Evolutionary conservation across 2,329 filamentous ascomycete species (phyloP).

Genomic region (Tolypocladium pustulatum): DNA sequence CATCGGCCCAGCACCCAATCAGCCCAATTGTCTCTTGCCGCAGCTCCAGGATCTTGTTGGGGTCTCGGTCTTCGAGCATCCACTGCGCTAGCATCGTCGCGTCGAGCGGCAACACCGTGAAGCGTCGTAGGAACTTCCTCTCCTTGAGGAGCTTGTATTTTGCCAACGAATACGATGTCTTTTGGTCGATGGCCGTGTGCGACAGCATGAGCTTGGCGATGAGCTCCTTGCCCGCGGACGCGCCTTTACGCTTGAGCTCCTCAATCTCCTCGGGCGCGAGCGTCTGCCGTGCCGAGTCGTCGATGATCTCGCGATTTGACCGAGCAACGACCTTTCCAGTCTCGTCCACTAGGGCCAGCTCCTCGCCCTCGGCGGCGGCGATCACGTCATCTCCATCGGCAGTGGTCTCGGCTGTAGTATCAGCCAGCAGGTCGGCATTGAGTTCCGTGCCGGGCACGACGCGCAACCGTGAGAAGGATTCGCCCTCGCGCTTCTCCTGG

Average conservation of each 20-base stretch:
- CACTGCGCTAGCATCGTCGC: conserved; percentile 66
- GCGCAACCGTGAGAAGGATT: conserved; percentile 59
- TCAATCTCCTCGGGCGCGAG: conserved; percentile 69
- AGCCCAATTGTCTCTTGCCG: conserved; percentile 75
- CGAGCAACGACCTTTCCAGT: conserved; percentile 36
- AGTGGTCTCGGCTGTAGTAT: conserved; percentile 23
- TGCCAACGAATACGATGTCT: conserved; percentile 84
- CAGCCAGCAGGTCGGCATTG: conserved; percentile 63
- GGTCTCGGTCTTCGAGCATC: conserved; percentile 70
- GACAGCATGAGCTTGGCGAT: conserved; percentile 89
- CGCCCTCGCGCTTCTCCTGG: conserved; percentile 55
- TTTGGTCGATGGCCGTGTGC: conserved; percentile 83
- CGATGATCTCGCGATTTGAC: conserved; percentile 48
- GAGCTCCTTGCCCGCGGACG: conserved; percentile 74
- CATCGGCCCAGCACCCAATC: conserved; percentile 80
- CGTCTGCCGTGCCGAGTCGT: conserved; percentile 59
- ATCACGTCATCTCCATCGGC: conserved; percentile 33
- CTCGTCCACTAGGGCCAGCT: conserved; percentile 32
- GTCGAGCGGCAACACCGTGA: conserved; percentile 77
- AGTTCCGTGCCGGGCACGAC: conserved; percentile 73
- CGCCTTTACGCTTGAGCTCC: conserved; percentile 60
- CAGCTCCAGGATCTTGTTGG: conserved; percentile 72
- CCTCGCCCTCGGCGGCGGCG: conserved; percentile 24
- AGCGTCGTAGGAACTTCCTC: conserved; percentile 84
- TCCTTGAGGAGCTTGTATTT: conserved; percentile 95